These are phyloP conservation scores for Monosporozyma servazzii DNA, from an alignment of 805 yeast species.

Conservation along the genomic window DNA sequence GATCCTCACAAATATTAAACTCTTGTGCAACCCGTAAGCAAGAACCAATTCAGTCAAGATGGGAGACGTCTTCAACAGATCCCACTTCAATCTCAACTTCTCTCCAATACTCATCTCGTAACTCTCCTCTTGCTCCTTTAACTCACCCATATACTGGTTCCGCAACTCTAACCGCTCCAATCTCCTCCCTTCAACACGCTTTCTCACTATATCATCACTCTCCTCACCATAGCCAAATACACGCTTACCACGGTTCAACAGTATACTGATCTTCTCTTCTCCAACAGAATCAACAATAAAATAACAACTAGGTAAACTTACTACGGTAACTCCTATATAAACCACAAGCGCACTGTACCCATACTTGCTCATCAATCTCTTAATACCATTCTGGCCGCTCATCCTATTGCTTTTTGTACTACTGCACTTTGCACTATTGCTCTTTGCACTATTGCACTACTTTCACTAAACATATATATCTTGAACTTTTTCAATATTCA, in stretches of 20 bases:
- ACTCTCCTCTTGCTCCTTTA: too few species aligned
- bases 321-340: constrained; percentile 57
- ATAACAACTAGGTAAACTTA: constrained; percentile 82
- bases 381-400: constrained; percentile 30
- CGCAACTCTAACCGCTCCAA: constrained; percentile 5
- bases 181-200: constrained; percentile 22
- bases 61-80: constrained; percentile 28
- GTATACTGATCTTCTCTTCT: constrained; percentile 63
- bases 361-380: constrained; percentile 68
- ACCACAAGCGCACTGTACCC: constrained; percentile 89
- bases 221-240: constrained; percentile 52
- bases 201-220: constrained; percentile 31
- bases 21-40: constrained; percentile 90
- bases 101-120: constrained; percentile 7
- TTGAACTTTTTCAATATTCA: too few species aligned
- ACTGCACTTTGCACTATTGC: not conserved
- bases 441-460: too few species aligned
- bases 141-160: constrained; percentile 1
- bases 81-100: constrained; percentile 20
- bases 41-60: constrained; percentile 76
- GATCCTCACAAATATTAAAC: constrained; percentile 69
- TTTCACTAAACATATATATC: too few species aligned
- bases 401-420: too few species aligned
- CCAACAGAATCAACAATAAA: constrained; percentile 79
- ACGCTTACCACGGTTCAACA: constrained; percentile 52